Conservation (phyloP, 495 filamentous ascomycete genomes). For the Xanthoparmelia taractica region DNA sequence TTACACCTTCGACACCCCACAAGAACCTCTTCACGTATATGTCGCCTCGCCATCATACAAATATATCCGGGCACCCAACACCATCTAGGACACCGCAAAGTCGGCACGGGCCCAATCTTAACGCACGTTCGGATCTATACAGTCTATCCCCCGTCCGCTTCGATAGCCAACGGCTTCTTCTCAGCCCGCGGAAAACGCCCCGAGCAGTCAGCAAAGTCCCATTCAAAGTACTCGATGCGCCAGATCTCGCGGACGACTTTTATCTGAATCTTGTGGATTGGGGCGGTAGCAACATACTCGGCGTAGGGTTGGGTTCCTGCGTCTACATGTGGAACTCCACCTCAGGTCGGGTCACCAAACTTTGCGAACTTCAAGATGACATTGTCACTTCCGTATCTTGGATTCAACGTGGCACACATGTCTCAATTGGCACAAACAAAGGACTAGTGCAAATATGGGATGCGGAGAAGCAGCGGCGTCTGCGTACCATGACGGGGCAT, state of each 20-base stretch:
- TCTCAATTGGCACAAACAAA: slow-evolving; percentile 88
- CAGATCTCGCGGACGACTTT: slow-evolving; percentile 93
- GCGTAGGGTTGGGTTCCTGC: slow-evolving; percentile 81
- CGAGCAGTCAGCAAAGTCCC: slow-evolving; percentile 90
- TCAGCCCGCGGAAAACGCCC: slow-evolving; percentile 80
- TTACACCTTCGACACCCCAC: slow-evolving; percentile 89
- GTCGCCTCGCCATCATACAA: slow-evolving; percentile 61
- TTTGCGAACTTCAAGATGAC: slow-evolving; percentile 89
- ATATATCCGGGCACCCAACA: slow-evolving; percentile 65
- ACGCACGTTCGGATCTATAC: slow-evolving; percentile 84
- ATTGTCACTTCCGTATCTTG: slow-evolving; percentile 93
- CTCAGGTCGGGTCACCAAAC: slow-evolving; percentile 76
- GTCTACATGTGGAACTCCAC: slow-evolving; percentile 99
- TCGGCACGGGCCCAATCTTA: slow-evolving; percentile 73
- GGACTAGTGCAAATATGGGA: slow-evolving; percentile 98
- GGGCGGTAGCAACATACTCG: slow-evolving; percentile 91
- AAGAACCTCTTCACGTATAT: slow-evolving; percentile 96
- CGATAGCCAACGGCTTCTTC: slow-evolving; percentile 81
- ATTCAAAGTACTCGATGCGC: slow-evolving; percentile 95
- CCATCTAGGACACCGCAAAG: slow-evolving; percentile 85
- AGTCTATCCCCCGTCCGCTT: slow-evolving; percentile 86
- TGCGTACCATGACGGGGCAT: slow-evolving; percentile 95
- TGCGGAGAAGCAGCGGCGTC: slow-evolving; percentile 69
- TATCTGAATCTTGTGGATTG: slow-evolving; percentile 96
- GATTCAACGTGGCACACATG: slow-evolving; percentile 92